These are phyloP conservation scores for Achaetomium macrosporum DNA, from an alignment of 2,329 filamentous ascomycete genomes.

Conservation along the genomic window DNA sequence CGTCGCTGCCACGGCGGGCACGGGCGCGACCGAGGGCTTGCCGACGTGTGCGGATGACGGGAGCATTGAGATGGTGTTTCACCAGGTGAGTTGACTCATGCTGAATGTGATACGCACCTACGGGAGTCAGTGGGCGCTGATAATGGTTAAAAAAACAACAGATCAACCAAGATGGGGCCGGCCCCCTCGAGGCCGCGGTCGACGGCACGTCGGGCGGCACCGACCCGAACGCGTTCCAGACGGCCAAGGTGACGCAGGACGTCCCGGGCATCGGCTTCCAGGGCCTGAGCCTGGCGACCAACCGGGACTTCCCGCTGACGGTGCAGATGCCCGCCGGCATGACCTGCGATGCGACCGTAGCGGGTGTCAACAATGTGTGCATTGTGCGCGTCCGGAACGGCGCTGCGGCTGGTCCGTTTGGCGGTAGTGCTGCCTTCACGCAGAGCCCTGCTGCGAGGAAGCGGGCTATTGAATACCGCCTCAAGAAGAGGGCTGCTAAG, in stretches of 20 bases:
- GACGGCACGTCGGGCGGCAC: constrained; percentile 60
- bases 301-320: constrained; percentile 58
- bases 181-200: constrained; percentile 54
- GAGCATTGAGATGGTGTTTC: constrained; percentile 57
- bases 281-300: constrained; percentile 53
- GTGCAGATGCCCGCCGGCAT: constrained; percentile 63
- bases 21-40: constrained; percentile 48
- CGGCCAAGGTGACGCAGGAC: constrained; percentile 52
- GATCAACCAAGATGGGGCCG: constrained; percentile 66
- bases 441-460: constrained; percentile 53
- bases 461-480: constrained; percentile 52
- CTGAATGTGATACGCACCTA: background rate
- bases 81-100: constrained; percentile 37
- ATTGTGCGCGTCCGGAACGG: constrained; percentile 58
- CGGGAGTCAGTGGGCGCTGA: background rate
- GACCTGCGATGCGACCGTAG: constrained; percentile 57
- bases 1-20: constrained; percentile 49
- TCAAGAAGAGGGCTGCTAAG: constrained; percentile 30
- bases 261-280: constrained; percentile 52
- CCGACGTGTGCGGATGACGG: constrained; percentile 58
- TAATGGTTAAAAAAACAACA: background rate
- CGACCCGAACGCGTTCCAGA: constrained; percentile 54
- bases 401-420: constrained; percentile 59
- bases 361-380: constrained; percentile 57
- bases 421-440: constrained; percentile 61